A percentile compares a stretch with the other conserved stretches of the same genome.
These are phyloP conservation scores for Phytophthora chlamydospora DNA, from an alignment of 352 stramenopile species.

Conservation along the genomic window DNA sequence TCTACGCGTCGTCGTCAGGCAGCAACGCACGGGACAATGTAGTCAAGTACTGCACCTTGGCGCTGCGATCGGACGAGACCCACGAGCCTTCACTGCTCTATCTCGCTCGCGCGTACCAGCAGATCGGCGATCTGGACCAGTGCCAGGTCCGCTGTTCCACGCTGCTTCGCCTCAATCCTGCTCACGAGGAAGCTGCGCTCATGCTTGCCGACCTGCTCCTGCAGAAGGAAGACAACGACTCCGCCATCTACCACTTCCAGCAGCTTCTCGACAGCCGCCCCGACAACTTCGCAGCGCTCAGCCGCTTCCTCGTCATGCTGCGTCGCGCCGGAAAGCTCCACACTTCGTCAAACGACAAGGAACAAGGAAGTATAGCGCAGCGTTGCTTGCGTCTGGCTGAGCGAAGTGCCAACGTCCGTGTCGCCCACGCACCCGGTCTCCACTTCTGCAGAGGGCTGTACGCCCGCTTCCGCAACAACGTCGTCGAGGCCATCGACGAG, in stretches of 20 bases:
- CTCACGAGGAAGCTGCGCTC: constrained; percentile 87
- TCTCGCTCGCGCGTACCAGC: constrained; percentile 74
- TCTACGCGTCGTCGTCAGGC: constrained; percentile 52
- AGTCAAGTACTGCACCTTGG: constrained; percentile 82
- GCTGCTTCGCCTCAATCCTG: constrained; percentile 78
- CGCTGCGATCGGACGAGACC: constrained; percentile 73
- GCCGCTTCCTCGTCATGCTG: constrained; percentile 89
- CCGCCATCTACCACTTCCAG: constrained; percentile 90
- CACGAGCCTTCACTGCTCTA: constrained; percentile 89
- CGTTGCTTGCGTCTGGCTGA: constrained; percentile 89
- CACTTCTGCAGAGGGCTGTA: constrained; percentile 93
- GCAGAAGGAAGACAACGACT: constrained; percentile 88
- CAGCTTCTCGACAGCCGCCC: constrained; percentile 90
- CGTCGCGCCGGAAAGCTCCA: constrained; percentile 85
- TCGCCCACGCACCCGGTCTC: constrained; percentile 82
- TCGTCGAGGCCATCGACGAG: constrained; percentile 89
- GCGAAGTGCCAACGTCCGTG: constrained; percentile 56
- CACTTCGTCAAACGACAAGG: constrained; percentile 32
- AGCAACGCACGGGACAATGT: constrained; percentile 57
- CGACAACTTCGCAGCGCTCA: constrained; percentile 91
- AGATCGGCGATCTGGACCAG: constrained; percentile 81
- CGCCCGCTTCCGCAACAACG: constrained; percentile 89
- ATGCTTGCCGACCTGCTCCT: constrained; percentile 93
- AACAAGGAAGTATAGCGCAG: constrained; percentile 38
- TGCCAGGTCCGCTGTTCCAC: constrained; percentile 88